Base-by-base conservation (phyloP, 805 yeast species). In the Wilhelminamyces savonicus region DNA sequence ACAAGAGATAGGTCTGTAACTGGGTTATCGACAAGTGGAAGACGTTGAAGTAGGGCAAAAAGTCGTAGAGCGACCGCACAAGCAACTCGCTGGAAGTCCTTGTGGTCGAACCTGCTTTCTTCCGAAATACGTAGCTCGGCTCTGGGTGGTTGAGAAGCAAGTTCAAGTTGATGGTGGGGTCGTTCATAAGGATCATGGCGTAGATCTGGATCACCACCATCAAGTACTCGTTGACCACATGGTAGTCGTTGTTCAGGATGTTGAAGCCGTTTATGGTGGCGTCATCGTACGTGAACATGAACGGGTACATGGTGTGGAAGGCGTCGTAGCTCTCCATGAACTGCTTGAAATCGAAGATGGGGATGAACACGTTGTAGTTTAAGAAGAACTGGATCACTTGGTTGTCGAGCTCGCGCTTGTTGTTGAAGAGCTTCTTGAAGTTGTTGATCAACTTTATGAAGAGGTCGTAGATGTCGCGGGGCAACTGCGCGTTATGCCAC, bases 311-410 rank as follows among this genome's bases (percentile, higher is more conserved):
- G 6, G 69, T 63, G 35, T 65, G 71, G 36, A 65, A 62, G 6
- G 62, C 66, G 26, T 63, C 67, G 27, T 74, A 74, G 29, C 66
- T 64, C 40, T 65, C 66, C 66, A 72, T 73, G 38, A 74, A 73
- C 21, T 60, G 52, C 27, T 66, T 69, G 39, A 69, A 72, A 40
- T 73, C 78, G 37, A 74, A 62, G 7, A 74, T 66, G 4, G 79
- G 79, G 16, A 74, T 62, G 35, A 74, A 61, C 14, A 67, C 63
- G 50, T 74, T 74, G 46, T 69, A 69, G 45, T 71, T 67, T 35
- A 71, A 54, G 42, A 74, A 74, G 44, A 59, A 74, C 23, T 70
- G 62, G 42, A 58, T 54, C 14, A 74, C 60, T 31, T 70, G 63
- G 35, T 60, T 62, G 41, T 74, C 80, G 31, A 65, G 44, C 43